Evolutionary conservation across 257 asterid species (phyloP).

Genomic region (Misopates orontium): DNA sequence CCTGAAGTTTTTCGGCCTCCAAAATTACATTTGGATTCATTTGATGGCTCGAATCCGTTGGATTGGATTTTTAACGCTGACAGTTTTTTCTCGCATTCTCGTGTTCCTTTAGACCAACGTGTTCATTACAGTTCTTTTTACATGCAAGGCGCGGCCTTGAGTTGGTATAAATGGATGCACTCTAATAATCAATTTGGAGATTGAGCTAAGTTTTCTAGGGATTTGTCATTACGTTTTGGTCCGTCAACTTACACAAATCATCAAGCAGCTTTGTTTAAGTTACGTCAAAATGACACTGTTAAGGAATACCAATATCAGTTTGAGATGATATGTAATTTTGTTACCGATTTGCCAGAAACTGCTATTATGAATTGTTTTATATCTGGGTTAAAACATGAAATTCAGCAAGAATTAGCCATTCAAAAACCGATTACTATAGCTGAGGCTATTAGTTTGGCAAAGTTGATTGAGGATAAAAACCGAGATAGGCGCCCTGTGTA

Average conservation of each 20-base stretch:
- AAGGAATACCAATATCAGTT: neutral
- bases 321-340: neutral
- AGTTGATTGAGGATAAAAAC: neutral
- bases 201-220: neutral
- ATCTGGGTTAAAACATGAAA: too few relatives aligned
- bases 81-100: neutral
- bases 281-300: neutral
- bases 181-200: neutral
- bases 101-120: neutral
- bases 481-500: neutral
- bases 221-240: neutral
- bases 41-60: neutral
- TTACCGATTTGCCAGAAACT: neutral
- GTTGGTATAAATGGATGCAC: slow-evolving; percentile 2
- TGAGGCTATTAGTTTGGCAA: too few relatives aligned
- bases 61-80: slow-evolving; percentile 12
- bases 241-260: neutral
- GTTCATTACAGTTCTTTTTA: too few relatives aligned
- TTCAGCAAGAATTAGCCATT: too few relatives aligned
- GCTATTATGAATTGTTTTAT: too few relatives aligned
- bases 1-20: neutral
- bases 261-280: neutral
- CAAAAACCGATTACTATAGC: too few relatives aligned
- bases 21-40: neutral
- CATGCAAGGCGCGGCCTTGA: too few relatives aligned